Conservation (phyloP, 2,329 filamentous ascomycete genomes). For the Magnaporthiopsis rhizophila region DNA sequence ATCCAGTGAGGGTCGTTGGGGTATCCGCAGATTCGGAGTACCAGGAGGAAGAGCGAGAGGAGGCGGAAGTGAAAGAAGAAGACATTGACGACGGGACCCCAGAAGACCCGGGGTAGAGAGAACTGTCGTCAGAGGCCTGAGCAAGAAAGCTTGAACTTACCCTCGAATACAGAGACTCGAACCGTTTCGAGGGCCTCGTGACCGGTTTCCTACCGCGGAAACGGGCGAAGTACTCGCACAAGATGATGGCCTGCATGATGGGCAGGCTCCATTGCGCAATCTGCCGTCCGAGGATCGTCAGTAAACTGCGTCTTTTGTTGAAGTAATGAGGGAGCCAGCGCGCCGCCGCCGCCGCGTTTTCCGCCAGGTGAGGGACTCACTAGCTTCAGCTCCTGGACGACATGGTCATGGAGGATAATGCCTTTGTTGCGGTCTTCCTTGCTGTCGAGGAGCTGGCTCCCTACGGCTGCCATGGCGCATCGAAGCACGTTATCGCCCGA, state of each 20-base stretch:
- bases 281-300: slow-evolving; percentile 20
- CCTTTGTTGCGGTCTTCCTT: slow-evolving; percentile 43
- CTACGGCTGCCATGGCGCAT: slow-evolving; percentile 50
- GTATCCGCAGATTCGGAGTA: slow-evolving; percentile 4
- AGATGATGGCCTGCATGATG: slow-evolving; percentile 44
- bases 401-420: slow-evolving; percentile 41
- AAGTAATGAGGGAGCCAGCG: neutral
- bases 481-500: slow-evolving; percentile 35
- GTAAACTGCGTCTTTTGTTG: slow-evolving; percentile 1
- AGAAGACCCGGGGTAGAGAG: slow-evolving; percentile 23
- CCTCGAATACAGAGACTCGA: slow-evolving; percentile 44
- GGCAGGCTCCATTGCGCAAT: slow-evolving; percentile 39
- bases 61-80: slow-evolving; percentile 17
- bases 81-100: slow-evolving; percentile 11
- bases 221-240: slow-evolving; percentile 47
- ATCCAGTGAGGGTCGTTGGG: slow-evolving; percentile 3
- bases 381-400: slow-evolving; percentile 39
- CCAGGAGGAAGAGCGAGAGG: slow-evolving; percentile 15
- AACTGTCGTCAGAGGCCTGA: slow-evolving; percentile 22
- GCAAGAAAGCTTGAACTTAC: slow-evolving; percentile 36
- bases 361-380: slow-evolving; percentile 29
- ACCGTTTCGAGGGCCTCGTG: slow-evolving; percentile 38
- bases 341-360: neutral
- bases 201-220: slow-evolving; percentile 44
- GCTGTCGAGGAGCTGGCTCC: slow-evolving; percentile 40